These are phyloP conservation scores for Rhipidocladum racemiflorum DNA, from an alignment of 176 grass and related monocot species.

Conservation along the genomic window DNA sequence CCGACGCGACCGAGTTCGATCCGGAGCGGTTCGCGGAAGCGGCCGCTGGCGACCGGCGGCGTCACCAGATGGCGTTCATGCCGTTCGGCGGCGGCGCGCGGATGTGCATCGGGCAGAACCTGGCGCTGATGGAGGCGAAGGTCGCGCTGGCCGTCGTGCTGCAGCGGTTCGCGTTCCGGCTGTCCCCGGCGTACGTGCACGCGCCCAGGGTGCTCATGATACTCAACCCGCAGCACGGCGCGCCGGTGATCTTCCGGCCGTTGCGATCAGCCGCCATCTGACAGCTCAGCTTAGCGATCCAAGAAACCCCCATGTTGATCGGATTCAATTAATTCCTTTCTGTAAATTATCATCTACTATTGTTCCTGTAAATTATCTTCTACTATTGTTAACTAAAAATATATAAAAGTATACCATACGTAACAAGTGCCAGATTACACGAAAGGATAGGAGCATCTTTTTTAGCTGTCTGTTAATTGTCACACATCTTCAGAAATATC, in stretches of 20 bases:
- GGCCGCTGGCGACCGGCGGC: neutral
- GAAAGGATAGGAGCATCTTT: neutral
- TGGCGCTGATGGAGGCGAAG: constrained; percentile 81
- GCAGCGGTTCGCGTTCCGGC: constrained; percentile 64
- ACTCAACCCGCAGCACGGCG: constrained; percentile 76
- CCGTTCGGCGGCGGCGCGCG: constrained; percentile 78
- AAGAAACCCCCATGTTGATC: neutral
- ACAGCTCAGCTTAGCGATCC: constrained; percentile 1
- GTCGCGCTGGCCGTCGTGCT: constrained; percentile 75
- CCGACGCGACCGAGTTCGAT: constrained; percentile 70
- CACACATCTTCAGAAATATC: neutral
- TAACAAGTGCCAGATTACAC: constrained; percentile 23
- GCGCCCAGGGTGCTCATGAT: constrained; percentile 86
- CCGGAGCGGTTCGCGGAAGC: constrained; percentile 54
- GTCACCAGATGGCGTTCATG: constrained; percentile 75
- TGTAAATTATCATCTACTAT: constrained; percentile 44
- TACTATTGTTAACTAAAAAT: constrained; percentile 33
- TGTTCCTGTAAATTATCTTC: constrained; percentile 49
- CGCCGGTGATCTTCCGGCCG: constrained; percentile 78
- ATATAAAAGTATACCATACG: constrained; percentile 47
- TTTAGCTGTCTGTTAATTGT: neutral
- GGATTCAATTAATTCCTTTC: constrained; percentile 51
- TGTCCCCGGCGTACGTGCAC: constrained; percentile 80
- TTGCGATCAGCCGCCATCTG: constrained; percentile 16
- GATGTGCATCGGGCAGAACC: constrained; percentile 91